Conservation (phyloP, 805 yeast species). For the Yamadazyma scolyti region DNA sequence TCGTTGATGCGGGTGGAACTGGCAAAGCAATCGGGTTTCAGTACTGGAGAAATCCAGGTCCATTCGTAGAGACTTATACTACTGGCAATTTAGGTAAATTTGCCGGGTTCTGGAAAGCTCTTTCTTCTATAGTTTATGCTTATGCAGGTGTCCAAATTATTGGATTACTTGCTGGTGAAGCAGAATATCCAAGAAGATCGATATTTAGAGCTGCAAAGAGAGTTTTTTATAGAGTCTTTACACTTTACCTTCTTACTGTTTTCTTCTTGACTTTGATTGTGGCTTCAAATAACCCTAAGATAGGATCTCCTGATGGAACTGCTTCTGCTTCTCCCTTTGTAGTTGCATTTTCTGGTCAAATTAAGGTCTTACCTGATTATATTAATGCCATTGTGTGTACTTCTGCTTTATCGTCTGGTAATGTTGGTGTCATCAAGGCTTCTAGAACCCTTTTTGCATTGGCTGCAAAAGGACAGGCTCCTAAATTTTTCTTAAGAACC, state of each 20-base stretch:
- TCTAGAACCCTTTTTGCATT: slow-evolving; percentile 31
- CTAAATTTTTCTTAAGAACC: slow-evolving; percentile 26
- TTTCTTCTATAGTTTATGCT: slow-evolving; percentile 37
- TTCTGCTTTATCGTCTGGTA: slow-evolving; percentile 38
- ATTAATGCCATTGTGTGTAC: slow-evolving; percentile 38
- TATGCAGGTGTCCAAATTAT: slow-evolving; percentile 30
- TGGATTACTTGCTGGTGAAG: slow-evolving; percentile 26
- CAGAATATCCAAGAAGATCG: slow-evolving; percentile 28
- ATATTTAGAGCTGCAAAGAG: slow-evolving; percentile 26
- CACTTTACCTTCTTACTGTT: slow-evolving; percentile 25
- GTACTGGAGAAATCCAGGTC: slow-evolving; percentile 41
- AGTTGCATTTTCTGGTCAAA: slow-evolving; percentile 32
- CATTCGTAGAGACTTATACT: slow-evolving; percentile 31
- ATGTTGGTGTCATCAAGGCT: slow-evolving; percentile 22
- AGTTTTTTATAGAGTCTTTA: slow-evolving; percentile 25
- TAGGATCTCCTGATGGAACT: slow-evolving; percentile 24
- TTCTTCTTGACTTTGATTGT: slow-evolving; percentile 32
- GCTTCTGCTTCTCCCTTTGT: slow-evolving; percentile 39
- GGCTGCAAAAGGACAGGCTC: slow-evolving; percentile 30
- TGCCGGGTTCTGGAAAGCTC: slow-evolving; percentile 24
- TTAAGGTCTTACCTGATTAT: slow-evolving; percentile 30
- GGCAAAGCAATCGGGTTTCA: slow-evolving; percentile 22
- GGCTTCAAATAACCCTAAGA: slow-evolving; percentile 21
- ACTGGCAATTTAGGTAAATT: slow-evolving; percentile 36
- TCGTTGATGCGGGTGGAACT: slow-evolving; percentile 24